Conservation (phyloP, 306 rosid genomes). For the Alnus rubra region DNA sequence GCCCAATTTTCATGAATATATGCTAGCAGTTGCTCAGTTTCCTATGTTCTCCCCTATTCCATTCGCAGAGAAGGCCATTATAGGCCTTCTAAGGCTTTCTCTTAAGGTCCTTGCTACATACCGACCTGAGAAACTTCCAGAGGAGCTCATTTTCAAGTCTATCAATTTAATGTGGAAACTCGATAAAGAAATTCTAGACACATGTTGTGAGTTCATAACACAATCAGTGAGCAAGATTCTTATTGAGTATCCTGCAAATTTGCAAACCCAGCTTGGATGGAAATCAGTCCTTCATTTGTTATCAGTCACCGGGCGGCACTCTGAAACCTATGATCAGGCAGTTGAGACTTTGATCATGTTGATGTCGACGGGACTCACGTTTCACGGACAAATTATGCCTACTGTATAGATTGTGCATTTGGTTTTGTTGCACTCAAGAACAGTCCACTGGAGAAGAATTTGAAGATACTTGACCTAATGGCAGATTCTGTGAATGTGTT, state of each 20-base stretch:
- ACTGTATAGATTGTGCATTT: slow-evolving; percentile 72
- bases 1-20: slow-evolving; percentile 70
- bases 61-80: slow-evolving; percentile 71
- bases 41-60: slow-evolving; percentile 87
- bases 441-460: slow-evolving; percentile 78
- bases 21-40: slow-evolving; percentile 72
- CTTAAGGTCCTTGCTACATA: slow-evolving; percentile 53
- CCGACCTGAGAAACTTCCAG: slow-evolving; percentile 54
- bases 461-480: slow-evolving; percentile 62
- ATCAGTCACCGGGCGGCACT: slow-evolving; percentile 65
- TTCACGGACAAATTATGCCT: slow-evolving; percentile 56
- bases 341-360: slow-evolving; percentile 64
- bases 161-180: slow-evolving; percentile 91
- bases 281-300: slow-evolving; percentile 71
- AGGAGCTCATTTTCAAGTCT: slow-evolving; percentile 85
- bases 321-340: slow-evolving; percentile 69
- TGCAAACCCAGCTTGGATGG: slow-evolving; percentile 80
- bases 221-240: slow-evolving; percentile 57
- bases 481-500: slow-evolving; percentile 61
- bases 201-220: slow-evolving; percentile 57
- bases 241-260: slow-evolving; percentile 62
- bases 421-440: slow-evolving; percentile 72
- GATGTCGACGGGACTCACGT: slow-evolving; percentile 52
- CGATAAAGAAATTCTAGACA: slow-evolving; percentile 79
- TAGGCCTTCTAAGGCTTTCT: slow-evolving; percentile 64